Base-by-base conservation (phyloP, 805 yeast genomes). In the Jamesozyma gamospora region DNA sequence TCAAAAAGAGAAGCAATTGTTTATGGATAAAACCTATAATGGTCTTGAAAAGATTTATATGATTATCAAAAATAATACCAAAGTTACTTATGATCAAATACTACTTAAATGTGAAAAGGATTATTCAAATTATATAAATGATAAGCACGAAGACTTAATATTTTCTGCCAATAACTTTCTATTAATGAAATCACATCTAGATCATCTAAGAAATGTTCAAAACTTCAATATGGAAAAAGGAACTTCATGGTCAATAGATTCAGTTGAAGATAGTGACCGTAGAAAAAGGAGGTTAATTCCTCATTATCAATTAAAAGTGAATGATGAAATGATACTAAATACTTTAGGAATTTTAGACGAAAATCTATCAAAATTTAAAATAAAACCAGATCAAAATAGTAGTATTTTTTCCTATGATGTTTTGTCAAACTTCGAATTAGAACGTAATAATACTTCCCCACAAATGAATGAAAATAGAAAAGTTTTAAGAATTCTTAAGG, bases 391-490 rank as follows among this genome's bases (percentile, higher is more conserved):
- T 7, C 26, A 24, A 16, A 31, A 10, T 16, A 33, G 39, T 29
- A 32, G 50, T 28, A 45, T 18, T 4, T 11, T 58, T 36, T 62
- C 66, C 2, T 70, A 66, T 49, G 79, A 74, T 41, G 34, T 73
- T 15, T 50, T 74, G 17, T 71, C 70, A 12, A 70, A 63, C 14
- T 60, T 63, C 29, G 60, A 55, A 0, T 54, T 58, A n/a, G 52
- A 58, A 27, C 68, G 62, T 11, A 36, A 53, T 4, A 30, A 34
- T 17, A 48, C 28, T 47, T 54, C 3, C 68, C 10, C 14, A 4
- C 70, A 39, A 81, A 77, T 16, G 45, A 94, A 84, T 54, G 76
- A 75, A 49, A 83, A 85, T 54, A 63, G 94, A 40, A 81, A 79
- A 51, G 80, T 86, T 1, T 61, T 85, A 16, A 69, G 88, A 42